A percentile compares a stretch with the other conserved stretches of the same genome.
Evolutionary conservation across 805 yeast genomes (phyloP).

Genomic region (Starmera pachycereana): DNA sequence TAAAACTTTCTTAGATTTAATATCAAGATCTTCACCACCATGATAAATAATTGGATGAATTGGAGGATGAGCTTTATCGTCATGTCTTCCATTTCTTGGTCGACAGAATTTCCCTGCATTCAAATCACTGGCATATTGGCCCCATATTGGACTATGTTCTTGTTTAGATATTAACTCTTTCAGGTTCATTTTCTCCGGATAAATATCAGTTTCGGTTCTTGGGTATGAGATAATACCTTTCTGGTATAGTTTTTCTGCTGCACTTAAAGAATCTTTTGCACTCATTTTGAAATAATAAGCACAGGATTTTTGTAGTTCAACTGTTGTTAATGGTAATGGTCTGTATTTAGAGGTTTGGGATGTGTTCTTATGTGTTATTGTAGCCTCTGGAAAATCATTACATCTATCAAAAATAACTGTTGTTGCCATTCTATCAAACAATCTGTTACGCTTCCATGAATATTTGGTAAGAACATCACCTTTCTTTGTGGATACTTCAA

Average conservation of each 20-base stretch:
- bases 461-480: conserved; percentile 31
- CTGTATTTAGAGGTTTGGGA: conserved; percentile 67
- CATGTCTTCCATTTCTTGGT: conserved; percentile 76
- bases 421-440: conserved; percentile 66
- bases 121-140: conserved; percentile 47
- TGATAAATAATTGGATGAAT: conserved; percentile 73
- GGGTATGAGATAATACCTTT: conserved; percentile 89
- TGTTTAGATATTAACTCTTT: conserved; percentile 53
- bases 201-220: conserved; percentile 91
- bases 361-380: conserved; percentile 37
- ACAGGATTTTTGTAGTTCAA: conserved; percentile 83
- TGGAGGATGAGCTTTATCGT: conserved; percentile 97
- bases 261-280: conserved; percentile 66
- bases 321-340: conserved; percentile 91
- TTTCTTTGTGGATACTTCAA: conserved; percentile 43
- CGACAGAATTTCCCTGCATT: conserved; percentile 31
- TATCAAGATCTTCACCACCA: conserved; percentile 20
- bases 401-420: conserved; percentile 61
- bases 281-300: conserved; percentile 62
- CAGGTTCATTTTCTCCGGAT: conserved; percentile 70
- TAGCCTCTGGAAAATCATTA: conserved; percentile 38
- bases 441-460: conserved; percentile 61
- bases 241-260: conserved; percentile 81
- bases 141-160: conserved; percentile 50
- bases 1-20: conserved; percentile 61